Evolutionary conservation across 441 rosid genomes (phyloP), one percentile per base, ranked within the genome.

Genomic region (Adansonia grandidieri): DNA sequence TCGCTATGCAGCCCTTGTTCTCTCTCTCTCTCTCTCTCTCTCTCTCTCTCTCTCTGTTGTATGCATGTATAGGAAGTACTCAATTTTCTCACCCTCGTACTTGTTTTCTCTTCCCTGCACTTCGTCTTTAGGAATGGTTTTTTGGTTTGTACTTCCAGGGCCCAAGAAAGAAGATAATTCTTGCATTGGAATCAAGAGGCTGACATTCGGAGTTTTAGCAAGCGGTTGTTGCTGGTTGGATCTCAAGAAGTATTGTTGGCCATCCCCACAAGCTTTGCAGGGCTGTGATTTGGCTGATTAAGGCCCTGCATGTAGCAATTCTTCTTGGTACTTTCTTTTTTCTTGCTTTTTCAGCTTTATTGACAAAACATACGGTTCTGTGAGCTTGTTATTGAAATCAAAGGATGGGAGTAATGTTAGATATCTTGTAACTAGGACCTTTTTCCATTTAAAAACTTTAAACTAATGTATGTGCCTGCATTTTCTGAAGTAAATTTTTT

Each of bases 151-250:
- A 20, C 84, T 37, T 83, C 70, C 88, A 96, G 98, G 99, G 99
- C 19, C 99, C 99, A 44, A 91, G 99, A 81, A 96, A 96, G 92
- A 96, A 96, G 88, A 93, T 96, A 87, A 88, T 91, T 6, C 84
- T 94, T 77, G 98, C 93, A 61, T 81, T 96, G 89, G 97, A 90
- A 85, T 87, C 97, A 19, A 91, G 85, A 82, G 89, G 84, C 71
- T 91, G 83, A 87, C 54, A 53, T 57, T 17, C 47, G 28, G 61
- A 63, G 48, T 13, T 76, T 76, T 17, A 73, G 45, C 76, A 32
- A 67, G 79, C 44, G 61, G 67, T 74, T 14, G 54, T 50, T 64
- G 56, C 50, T 17, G 70, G 62, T 71, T 0, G 67, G 28, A 6
- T 68, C 45, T 15, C 53, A 10, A 67, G 47, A 6, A 9, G 37